Base-by-base conservation (phyloP, 2,329 filamentous ascomycete species). In the Blastomyces gilchristii region DNA sequence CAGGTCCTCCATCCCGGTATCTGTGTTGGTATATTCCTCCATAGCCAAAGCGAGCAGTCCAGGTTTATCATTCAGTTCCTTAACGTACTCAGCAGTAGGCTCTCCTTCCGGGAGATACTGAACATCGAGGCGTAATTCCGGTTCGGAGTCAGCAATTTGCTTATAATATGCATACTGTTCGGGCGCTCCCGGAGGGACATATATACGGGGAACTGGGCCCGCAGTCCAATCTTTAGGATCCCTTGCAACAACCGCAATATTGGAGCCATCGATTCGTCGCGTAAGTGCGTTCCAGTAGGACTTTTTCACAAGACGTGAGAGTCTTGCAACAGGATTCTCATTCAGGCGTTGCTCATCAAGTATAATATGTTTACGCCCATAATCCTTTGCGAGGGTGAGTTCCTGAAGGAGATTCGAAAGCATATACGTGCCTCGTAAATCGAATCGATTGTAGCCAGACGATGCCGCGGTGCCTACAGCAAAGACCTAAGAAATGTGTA, bases 161-260 rank as follows among this genome's bases (percentile, higher is more conserved):
- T 81, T 87, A 75, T 99, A 99, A 78, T 96, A 99, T 68, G 89
- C 89, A 70, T 87, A 85, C 75, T 99, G 94, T 73, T 93, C 89
- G 0, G 91, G 91, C 6, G 89, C 91, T 31, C 90, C 90, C 45
- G 79, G 80, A 0, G 94, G 94, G 25, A 99, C 82, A 74, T 99
- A 99, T 68, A 99, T 95, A 59, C 94, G 86, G 2, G 93, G 93
- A 18, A 90, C 85, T 6, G 91, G 92, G 70, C 97, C 88, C 63
- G 83, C 83, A 1, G 92, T 97, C 91, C 92, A 96, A 75, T 97
- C 93, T 76, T 99, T 97, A 52, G 93, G 90, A 72, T 99, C 94
- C 67, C 81, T 85, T 25, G 90, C 94, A 22, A 94, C 93, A 67
- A 91, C 80, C 64, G 92, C 90, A 69, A 99, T 80, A 63, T 78